Conservation (phyloP, 169 alveolate species). For the Ichthyophthirius multifiliis region DNA sequence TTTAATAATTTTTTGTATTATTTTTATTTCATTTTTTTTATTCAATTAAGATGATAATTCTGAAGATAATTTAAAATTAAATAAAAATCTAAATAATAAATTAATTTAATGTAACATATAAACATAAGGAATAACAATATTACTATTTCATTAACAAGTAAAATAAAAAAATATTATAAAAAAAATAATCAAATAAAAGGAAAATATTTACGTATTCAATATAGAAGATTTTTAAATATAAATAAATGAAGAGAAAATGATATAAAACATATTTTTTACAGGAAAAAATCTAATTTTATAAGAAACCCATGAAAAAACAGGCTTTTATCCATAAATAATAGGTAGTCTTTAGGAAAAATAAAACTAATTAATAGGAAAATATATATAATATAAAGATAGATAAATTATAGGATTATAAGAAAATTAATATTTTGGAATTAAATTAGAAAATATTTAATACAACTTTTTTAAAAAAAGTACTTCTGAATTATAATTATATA, state of each 20-base stretch:
- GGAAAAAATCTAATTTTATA: constrained; percentile 1
- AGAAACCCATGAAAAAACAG: constrained; percentile 20
- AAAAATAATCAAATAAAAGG: background rate
- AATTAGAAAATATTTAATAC: background rate
- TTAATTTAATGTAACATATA: too few species aligned
- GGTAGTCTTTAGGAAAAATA: background rate
- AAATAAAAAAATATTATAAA: too few species aligned
- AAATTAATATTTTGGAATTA: constrained; percentile 29
- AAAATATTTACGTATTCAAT: background rate
- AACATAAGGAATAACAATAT: background rate
- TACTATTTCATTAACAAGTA: background rate
- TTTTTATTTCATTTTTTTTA: too few species aligned
- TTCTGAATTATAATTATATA: constrained; percentile 19
- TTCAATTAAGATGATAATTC: too few species aligned
- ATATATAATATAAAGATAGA: background rate
- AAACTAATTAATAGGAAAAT: background rate
- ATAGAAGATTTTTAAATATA: background rate
- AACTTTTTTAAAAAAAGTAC: constrained; percentile 29
- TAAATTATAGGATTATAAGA: background rate
- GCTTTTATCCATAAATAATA: constrained; percentile 11
- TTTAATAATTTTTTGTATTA: too few species aligned
- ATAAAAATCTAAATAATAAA: too few species aligned
- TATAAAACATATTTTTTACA: too few species aligned
- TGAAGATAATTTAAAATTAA: too few species aligned
- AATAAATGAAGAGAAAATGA: background rate